Conservation (phyloP, 1,139 yeast species). For the Schizosaccharomyces versatilis region DNA sequence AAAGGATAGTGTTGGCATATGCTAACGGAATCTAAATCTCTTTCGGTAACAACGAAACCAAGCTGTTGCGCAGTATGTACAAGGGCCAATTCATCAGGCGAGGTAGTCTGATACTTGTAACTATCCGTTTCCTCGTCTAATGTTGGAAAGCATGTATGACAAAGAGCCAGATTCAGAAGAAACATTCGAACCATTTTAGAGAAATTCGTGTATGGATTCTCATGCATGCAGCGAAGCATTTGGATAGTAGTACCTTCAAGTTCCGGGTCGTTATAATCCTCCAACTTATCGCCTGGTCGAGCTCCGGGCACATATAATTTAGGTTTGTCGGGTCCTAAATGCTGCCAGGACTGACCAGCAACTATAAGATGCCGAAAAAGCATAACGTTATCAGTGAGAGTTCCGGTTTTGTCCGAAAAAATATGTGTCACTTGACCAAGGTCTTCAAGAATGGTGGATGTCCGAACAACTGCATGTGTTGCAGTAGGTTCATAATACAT, state of each 20-base stretch:
- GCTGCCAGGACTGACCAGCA: slow-evolving; percentile 78
- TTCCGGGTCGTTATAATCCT: background rate
- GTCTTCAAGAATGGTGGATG: slow-evolving; percentile 89
- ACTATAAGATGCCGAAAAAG: slow-evolving; percentile 62
- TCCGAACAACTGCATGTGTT: slow-evolving; percentile 85
- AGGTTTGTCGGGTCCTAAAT: slow-evolving; percentile 24
- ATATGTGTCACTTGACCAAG: slow-evolving; percentile 88
- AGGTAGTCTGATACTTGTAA: slow-evolving; percentile 69
- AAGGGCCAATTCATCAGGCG: slow-evolving; percentile 88
- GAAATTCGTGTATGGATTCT: slow-evolving; percentile 47
- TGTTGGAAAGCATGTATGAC: slow-evolving; percentile 68
- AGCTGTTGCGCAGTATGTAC: slow-evolving; percentile 86
- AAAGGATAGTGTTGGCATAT: slow-evolving; percentile 60
- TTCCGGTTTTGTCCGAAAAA: slow-evolving; percentile 93
- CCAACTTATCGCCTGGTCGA: background rate
- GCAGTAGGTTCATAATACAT: slow-evolving; percentile 72
- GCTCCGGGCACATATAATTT: background rate
- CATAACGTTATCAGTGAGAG: slow-evolving; percentile 81
- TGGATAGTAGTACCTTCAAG: slow-evolving; percentile 32
- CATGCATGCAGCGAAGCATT: slow-evolving; percentile 45
- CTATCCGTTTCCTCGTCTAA: slow-evolving; percentile 26
- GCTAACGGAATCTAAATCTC: slow-evolving; percentile 35
- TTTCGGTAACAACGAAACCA: slow-evolving; percentile 62
- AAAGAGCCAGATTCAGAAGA: slow-evolving; percentile 56
- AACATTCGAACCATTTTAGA: slow-evolving; percentile 59